Conservation (phyloP, 805 yeast species). For the Saturnispora zaruensis region DNA sequence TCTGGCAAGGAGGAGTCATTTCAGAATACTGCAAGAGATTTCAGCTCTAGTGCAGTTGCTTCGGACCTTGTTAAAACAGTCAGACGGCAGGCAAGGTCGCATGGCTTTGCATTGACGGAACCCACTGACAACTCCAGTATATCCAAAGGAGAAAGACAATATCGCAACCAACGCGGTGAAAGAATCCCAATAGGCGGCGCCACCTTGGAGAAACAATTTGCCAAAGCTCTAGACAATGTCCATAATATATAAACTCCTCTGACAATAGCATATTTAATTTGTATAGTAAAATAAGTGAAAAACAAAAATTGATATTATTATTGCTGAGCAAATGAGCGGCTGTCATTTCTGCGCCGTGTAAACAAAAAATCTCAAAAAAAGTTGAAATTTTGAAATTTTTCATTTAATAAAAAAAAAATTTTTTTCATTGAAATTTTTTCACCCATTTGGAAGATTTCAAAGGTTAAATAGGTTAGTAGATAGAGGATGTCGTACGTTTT, state of each 20-base stretch:
- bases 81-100: conserved; percentile 11
- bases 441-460: neutral
- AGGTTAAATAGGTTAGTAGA: neutral
- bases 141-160: conserved; percentile 1
- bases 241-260: neutral
- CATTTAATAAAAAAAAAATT: neutral
- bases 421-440: neutral
- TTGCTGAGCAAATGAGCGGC: conserved; percentile 1
- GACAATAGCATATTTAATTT: neutral
- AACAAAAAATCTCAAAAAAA: neutral
- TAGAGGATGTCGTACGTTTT: conserved; percentile 70
- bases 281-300: neutral
- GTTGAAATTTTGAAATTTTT: neutral
- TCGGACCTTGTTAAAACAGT: conserved; percentile 19
- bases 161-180: conserved; percentile 8
- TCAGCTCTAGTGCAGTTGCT: conserved; percentile 10
- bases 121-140: neutral
- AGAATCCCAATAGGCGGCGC: conserved; percentile 7
- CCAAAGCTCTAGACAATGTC: neutral
- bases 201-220: conserved; percentile 5
- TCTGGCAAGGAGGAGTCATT: neutral
- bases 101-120: conserved; percentile 9
- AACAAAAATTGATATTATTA: neutral
- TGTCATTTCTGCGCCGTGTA: neutral
- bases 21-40: neutral